phyloP scores from a whole-genome alignment of 73 alveolate genomes.

The Paramecium primaurelia region DNA sequence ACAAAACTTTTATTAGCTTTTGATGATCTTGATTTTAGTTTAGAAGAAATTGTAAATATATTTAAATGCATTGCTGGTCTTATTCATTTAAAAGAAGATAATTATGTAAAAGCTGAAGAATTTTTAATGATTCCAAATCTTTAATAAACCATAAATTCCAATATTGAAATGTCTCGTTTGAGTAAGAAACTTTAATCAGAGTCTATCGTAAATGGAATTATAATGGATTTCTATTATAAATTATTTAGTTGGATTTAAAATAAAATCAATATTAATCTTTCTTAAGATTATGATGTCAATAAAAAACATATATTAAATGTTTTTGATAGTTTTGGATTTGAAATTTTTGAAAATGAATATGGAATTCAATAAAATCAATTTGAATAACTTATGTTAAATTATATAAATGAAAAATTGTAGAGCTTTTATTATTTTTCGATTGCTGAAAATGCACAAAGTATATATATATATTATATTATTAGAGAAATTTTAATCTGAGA shows the following conservation, averaged over 20 bases:
- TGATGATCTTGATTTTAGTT: not conserved
- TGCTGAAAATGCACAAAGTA: conserved; percentile 77
- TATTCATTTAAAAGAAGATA: not conserved
- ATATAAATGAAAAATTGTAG: conserved; percentile 91
- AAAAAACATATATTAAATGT: conserved; percentile 64
- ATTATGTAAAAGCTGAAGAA: not conserved
- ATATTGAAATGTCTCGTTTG: too few species aligned
- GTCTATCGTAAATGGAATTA: conserved; percentile 88
- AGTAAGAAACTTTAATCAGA: not conserved
- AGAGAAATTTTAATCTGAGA: not conserved
- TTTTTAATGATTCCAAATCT: not conserved
- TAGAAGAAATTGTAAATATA: not conserved
- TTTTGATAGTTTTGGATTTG: conserved; percentile 96
- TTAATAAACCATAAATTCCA: too few species aligned
- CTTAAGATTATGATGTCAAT: not conserved
- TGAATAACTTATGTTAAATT: conserved; percentile 91
- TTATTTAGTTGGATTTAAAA: conserved; percentile 89
- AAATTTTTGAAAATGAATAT: conserved; percentile 80
- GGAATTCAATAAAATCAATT: conserved; percentile 56
- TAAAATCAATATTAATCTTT: not conserved
- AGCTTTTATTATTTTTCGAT: conserved; percentile 83
- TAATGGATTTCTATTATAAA: conserved; percentile 77
- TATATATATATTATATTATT: not conserved
- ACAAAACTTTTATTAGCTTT: not conserved
- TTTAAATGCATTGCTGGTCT: not conserved